Evolutionary conservation across 305 asterid species (phyloP).

Genomic region (Fraxinus platypoda): DNA sequence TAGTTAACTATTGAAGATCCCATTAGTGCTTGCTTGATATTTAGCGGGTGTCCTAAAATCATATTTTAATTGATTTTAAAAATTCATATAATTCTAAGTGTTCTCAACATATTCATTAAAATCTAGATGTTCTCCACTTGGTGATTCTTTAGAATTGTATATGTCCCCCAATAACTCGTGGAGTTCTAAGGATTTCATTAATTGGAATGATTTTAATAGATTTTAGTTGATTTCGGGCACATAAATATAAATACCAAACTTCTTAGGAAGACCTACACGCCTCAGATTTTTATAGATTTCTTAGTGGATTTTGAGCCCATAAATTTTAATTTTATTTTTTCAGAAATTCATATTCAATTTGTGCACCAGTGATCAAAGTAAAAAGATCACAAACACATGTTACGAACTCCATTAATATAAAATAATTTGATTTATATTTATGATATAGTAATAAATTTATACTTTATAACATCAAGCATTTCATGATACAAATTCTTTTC

Average conservation of each 20-base stretch:
- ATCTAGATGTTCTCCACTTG: not conserved
- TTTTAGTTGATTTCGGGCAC: not conserved
- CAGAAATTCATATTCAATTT: not conserved
- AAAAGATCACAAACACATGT: not conserved
- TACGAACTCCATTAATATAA: not conserved
- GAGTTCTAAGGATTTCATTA: not conserved
- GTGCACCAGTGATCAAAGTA: not conserved
- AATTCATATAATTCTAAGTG: not conserved
- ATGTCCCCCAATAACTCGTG: not conserved
- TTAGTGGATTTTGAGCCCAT: not conserved
- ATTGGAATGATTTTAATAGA: not conserved
- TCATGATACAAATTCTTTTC: not conserved
- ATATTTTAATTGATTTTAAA: not conserved
- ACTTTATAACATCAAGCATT: not conserved
- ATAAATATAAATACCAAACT: not conserved
- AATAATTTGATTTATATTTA: not conserved
- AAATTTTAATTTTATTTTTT: not conserved
- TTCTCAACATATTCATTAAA: not conserved
- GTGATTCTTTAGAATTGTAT: not conserved
- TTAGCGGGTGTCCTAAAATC: not conserved
- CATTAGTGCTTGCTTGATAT: not conserved
- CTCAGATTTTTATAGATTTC: not conserved
- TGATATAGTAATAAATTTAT: not conserved
- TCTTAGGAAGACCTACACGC: not conserved
- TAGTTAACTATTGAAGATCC: not conserved